Conservation (phyloP, 192 early-diverging fungal genomes). For the Coemansia sp. region DNA sequence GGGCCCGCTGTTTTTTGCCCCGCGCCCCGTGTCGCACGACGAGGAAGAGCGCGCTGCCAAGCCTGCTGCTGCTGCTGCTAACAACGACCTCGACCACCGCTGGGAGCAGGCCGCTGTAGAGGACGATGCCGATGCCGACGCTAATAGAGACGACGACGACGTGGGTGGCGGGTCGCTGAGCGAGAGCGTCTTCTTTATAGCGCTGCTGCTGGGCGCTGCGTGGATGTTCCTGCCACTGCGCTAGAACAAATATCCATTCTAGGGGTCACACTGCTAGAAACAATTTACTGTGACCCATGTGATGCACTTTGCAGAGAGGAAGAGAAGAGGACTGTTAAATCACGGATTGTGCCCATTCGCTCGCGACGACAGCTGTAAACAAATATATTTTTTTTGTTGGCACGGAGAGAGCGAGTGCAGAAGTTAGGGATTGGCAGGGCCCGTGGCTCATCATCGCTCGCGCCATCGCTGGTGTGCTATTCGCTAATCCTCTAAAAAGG, state of each 20-base stretch:
- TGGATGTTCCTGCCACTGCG: conserved; percentile 47
- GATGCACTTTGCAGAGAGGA: neutral
- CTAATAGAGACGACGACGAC: conserved; percentile 19
- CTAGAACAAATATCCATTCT: neutral
- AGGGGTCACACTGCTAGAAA: neutral
- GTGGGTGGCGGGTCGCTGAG: conserved; percentile 9
- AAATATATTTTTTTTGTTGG: neutral
- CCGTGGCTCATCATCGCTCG: neutral
- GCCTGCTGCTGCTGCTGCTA: conserved; percentile 5
- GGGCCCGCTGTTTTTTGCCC: conserved; percentile 53
- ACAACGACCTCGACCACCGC: conserved; percentile 28
- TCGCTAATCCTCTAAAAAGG: neutral
- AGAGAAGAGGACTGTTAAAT: neutral
- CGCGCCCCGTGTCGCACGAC: conserved; percentile 21
- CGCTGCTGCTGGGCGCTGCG: conserved; percentile 35
- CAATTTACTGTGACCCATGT: neutral
- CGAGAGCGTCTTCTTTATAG: conserved; percentile 33
- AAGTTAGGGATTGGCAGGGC: neutral
- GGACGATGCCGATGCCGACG: neutral
- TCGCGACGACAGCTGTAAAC: conserved; percentile 1
- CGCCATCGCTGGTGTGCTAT: conserved; percentile 12
- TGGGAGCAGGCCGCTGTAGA: conserved; percentile 15
- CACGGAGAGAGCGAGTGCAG: neutral
- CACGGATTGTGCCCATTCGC: neutral
- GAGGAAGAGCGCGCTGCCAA: conserved; percentile 9